phyloP scores from a whole-genome alignment of 2,329 filamentous ascomycete species.

The Beauveria medogensis region DNA sequence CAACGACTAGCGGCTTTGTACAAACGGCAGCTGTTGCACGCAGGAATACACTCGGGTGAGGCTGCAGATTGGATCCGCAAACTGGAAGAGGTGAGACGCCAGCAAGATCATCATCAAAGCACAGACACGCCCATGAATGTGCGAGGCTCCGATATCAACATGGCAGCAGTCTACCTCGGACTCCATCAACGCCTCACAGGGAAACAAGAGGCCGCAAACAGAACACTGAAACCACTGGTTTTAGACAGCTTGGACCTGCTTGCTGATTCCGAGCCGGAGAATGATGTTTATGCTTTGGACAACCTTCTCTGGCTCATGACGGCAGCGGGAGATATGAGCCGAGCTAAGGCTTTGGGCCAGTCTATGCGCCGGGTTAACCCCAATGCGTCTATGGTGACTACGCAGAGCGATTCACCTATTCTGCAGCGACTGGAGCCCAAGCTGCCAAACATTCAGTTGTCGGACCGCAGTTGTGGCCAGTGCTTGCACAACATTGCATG shows the following conservation, averaged over 20 bases:
- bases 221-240: slow-evolving; percentile 25
- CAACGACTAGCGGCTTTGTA: slow-evolving; percentile 31
- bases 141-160: slow-evolving; percentile 34
- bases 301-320: slow-evolving; percentile 32
- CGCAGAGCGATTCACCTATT: slow-evolving; percentile 22
- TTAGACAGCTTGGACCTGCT: slow-evolving; percentile 30
- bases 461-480: slow-evolving; percentile 29
- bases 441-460: slow-evolving; percentile 27
- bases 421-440: slow-evolving; percentile 25
- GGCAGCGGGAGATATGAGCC: slow-evolving; percentile 28
- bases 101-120: slow-evolving; percentile 31
- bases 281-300: slow-evolving; percentile 34
- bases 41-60: slow-evolving; percentile 19
- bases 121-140: slow-evolving; percentile 32
- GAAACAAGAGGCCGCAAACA: slow-evolving; percentile 19
- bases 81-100: slow-evolving; percentile 27
- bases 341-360: slow-evolving; percentile 29
- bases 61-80: slow-evolving; percentile 25
- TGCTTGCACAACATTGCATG: slow-evolving; percentile 27
- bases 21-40: slow-evolving; percentile 25
- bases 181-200: slow-evolving; percentile 28
- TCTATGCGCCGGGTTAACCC: slow-evolving; percentile 31
- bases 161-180: slow-evolving; percentile 32
- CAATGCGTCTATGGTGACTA: slow-evolving; percentile 18
- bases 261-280: slow-evolving; percentile 32